Evolutionary conservation across 345 rosid species (phyloP), one percentile per base, ranked within the genome.

Genomic region (Dipteronia dyeriana): DNA sequence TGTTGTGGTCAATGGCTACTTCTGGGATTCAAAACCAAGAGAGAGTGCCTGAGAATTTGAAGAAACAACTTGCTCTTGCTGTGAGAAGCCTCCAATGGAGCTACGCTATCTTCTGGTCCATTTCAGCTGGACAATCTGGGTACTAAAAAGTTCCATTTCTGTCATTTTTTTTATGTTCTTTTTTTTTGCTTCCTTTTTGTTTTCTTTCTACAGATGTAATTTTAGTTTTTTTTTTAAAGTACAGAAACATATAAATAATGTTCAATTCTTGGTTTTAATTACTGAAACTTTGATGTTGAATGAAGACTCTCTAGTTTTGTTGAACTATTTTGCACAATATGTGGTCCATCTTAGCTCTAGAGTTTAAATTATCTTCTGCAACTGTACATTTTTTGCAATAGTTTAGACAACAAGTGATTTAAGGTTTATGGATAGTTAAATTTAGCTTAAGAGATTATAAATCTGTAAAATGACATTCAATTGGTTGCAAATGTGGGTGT

Each of bases 51-150:
- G 87, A 84, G 73, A 88, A 84, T 77, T 83, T 93, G 83, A 93
- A 87, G 94, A 83, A 86, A 84, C 91, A 86, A 73, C 94, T 95
- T 63, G 94, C 97, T 74, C 86, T 91, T 83, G 93, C 97, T 69
- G 94, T 93, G 70, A 87, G 92, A 73, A 93, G 82, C 79, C 88
- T 89, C 73, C 97, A 91, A 56, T 95, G 98, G 98, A 91, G 97
- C 85, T 95, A 91, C 77, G 97, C 90, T 81, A 91, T 95, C 71
- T 95, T 92, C 81, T 97, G 99, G 99, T 90, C 98, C 76, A 78
- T 82, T 79, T 91, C 99, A 67, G 72, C 90, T 65, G 77, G 81
- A 75, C 93, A 92, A 66, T 94, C 89, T 74, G 97, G 97, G 99
- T 97, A 90, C 71, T 10, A 8, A 53, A 57, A 43, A n/a, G 25